Base-by-base conservation (phyloP, 2,329 filamentous ascomycete species). In the Curvularia sp. region DNA sequence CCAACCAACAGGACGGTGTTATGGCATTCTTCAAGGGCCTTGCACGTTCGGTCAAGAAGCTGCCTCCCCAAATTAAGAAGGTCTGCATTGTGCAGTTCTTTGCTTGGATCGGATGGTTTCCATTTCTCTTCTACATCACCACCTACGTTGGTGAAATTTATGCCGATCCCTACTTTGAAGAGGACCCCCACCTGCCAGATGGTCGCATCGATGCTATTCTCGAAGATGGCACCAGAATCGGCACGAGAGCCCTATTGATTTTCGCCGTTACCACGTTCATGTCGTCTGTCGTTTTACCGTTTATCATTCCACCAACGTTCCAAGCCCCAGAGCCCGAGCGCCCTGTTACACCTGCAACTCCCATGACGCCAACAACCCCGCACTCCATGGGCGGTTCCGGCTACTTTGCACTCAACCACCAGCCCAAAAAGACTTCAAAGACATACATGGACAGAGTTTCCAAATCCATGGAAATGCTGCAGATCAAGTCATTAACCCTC, bases 101-200 rank as follows among this genome's bases (percentile, higher is more conserved):
- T 60, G 92, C 92, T 5, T 98, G 93, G 93, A 88, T 97, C 56
- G 94, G 92, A 52, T 97, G 94, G 87, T 98, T 97, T 70, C 93
- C 93, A 0, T 93, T 97, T 76, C 84, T 98, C 2, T 97, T 96
- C 79, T 98, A 98, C 80, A 92, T 92, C 5, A 96, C 93, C 1
- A 96, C 92, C 18, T 98, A 95, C 76, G 90, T 97, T 66, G 93
- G 91, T 61, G 92, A 97, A 73, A 91, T 98, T 56, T 97, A 97
- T 69, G 90, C 92, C 18, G 89, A 97, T 72, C 92, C 92, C 0
- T 90, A 85, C 66, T 88, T 97, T 51, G 83, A 88, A 64, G 81
- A 85, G 51, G 90, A 97, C 66, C 93, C 92, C 0, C 80, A 94
- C 74, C 89, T 97, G 83, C 85, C 88, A 0, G 85, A 89, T 0